Evolutionary conservation across 768 basidiomycete species (phyloP).

Genomic region (Psilocybe cubensis): DNA sequence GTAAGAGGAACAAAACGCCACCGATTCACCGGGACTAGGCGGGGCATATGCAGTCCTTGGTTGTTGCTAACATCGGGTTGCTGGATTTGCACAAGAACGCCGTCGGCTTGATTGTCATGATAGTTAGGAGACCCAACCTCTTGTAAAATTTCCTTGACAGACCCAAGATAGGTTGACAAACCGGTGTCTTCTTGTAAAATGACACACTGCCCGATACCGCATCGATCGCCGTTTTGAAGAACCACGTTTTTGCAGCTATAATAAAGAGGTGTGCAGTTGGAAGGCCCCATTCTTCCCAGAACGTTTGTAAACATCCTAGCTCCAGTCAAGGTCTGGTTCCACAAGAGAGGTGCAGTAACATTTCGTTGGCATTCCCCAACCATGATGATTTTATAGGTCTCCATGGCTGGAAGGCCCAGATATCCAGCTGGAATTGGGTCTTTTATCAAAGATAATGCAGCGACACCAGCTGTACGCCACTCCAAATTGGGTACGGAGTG

Average conservation of each 20-base stretch:
- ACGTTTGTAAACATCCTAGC: not conserved
- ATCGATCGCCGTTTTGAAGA: constrained; percentile 1
- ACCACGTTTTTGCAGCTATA: not conserved
- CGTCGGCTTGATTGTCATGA: not conserved
- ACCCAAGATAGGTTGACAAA: not conserved
- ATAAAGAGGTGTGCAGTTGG: not conserved
- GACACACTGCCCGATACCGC: constrained; percentile 7
- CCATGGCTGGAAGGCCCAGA: not conserved
- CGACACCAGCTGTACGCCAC: not conserved
- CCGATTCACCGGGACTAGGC: not conserved
- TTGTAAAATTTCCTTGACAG: constrained; percentile 6
- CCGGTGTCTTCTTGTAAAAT: constrained; percentile 1
- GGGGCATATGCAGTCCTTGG: not conserved
- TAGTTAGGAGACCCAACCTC: not conserved
- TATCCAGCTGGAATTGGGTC: not conserved
- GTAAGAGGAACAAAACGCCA: not conserved
- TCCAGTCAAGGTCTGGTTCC: not conserved
- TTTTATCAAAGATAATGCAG: not conserved
- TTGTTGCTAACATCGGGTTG: not conserved
- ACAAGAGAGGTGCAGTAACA: not conserved
- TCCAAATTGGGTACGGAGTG: not conserved
- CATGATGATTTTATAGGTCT: not conserved
- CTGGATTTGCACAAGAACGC: not conserved
- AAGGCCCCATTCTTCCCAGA: not conserved
- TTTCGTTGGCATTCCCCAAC: not conserved